Evolutionary conservation across 345 rosid species (phyloP), one percentile per base, ranked within the genome.

Genomic region (Melaleuca alternifolia): DNA sequence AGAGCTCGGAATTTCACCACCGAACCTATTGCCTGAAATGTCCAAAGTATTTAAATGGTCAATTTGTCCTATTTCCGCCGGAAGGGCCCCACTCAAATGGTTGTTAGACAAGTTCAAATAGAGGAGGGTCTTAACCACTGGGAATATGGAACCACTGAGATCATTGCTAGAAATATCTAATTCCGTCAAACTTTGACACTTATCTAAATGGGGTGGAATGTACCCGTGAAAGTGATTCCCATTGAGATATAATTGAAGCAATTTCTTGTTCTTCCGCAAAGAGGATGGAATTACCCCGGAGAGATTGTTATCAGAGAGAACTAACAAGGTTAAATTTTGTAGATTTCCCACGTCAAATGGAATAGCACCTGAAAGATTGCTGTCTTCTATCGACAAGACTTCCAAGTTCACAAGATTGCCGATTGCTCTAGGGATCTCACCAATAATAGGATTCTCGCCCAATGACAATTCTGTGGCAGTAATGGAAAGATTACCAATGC

Each of bases 201-300:
- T 85, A 37, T 84, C 88, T 7, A 90, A 21, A 71, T 82, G 37
- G 2, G 53, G 52, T 24, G 89, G 91, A 52, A 89, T 85, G 83
- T n/a, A 54, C 3, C 90, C 93, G 24, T 54, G 87, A 54, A 88
- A 79, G 20, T 5, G 50, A 85, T 91, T 90, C 14, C 46, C 26
- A 11, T 48, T 51, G 26, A 88, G 51, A 61, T 11, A 5, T 6
- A 91, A 83, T 1, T 0, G 2, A 23, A 44, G 41, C 51, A 88
- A 56, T 15, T 50, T 26, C 18, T 88, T 85, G 6, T 86, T 30
- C 54, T 91, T 89, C 1, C 79, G 85, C n/a, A 92, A 21, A 9
- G 90, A 92, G 21, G 85, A 46, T 65, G 92, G 92, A 46, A 87
- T 85, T 4, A 54, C 59, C 26, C 93, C 89, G 0, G 85, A 51